phyloP scores from a whole-genome alignment of 2,329 filamentous ascomycete species.

The Fusarium equiseti region DNA sequence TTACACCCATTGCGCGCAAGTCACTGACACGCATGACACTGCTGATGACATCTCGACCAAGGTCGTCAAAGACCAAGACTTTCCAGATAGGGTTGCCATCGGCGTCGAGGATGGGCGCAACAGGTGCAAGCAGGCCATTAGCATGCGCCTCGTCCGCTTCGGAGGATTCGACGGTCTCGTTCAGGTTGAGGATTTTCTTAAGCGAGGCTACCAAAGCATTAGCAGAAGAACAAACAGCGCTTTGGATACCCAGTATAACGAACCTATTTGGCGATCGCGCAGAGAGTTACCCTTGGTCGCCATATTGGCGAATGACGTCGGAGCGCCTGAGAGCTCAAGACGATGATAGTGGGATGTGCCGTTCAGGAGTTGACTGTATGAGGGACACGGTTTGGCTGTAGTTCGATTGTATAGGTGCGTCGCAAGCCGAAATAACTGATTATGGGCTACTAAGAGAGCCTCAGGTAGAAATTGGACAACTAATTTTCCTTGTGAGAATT shows the following conservation, averaged over 20 bases:
- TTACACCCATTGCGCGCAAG: conserved; percentile 92
- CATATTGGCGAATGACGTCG: conserved; percentile 55
- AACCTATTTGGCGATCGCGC: conserved; percentile 65
- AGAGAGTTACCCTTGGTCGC: conserved; percentile 60
- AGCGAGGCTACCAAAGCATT: conserved; percentile 75
- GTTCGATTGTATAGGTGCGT: conserved; percentile 1
- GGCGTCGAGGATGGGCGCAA: conserved; percentile 84
- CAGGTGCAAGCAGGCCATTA: conserved; percentile 74
- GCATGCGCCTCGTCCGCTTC: conserved; percentile 72
- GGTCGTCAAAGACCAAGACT: conserved; percentile 92
- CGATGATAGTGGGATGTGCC: conserved; percentile 44
- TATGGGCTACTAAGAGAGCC: background rate
- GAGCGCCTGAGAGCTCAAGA: conserved; percentile 20
- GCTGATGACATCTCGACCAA: conserved; percentile 94
- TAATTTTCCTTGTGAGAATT: conserved; percentile 17
- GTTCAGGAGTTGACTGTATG: conserved; percentile 24
- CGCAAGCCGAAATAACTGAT: background rate
- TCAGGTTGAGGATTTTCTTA: conserved; percentile 95
- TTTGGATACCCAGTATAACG: background rate
- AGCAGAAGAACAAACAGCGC: conserved; percentile 1
- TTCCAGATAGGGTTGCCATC: conserved; percentile 98
- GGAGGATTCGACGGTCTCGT: conserved; percentile 74
- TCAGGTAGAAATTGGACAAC: conserved; percentile 1
- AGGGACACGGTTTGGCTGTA: conserved; percentile 8
- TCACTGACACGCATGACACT: conserved; percentile 96